Base-by-base conservation (phyloP, 164 flowering plant genomes). In the Vitis labrusca region DNA sequence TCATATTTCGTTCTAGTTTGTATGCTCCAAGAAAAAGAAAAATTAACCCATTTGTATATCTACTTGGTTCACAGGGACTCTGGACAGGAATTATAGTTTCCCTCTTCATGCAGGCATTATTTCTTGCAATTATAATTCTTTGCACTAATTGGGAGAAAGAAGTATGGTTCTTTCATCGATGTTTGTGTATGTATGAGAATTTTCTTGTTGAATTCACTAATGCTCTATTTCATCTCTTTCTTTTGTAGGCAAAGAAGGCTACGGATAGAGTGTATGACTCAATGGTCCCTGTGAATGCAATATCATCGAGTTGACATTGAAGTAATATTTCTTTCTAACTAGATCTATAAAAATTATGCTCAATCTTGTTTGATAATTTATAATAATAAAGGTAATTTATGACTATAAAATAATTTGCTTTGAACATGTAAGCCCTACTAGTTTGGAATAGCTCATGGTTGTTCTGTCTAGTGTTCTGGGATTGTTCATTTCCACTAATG, bases 51-150 rank as follows among this genome's bases (percentile, higher is more conserved):
- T 32, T 32, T 32, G 7, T 32, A 48, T 9, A 50, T 16, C 17
- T 17, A 27, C 29, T 32, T 72, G 32, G 9, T 29, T 4, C 29
- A 16, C 69, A 80, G 83, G 83, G 83, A 10, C 68, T 80, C 15
- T 80, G 80, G 83, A 30, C 66, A 9, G 83, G 83, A 57, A 66
- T 77, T 9, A 57, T 67, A 23, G 64, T 67, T 23, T 81, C 83
- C 9, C 61, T 77, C 1, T 56, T 72, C 32, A 65, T 67, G 4
- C 83, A 80, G 67, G 71, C 67, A 27, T 27, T 65, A 1, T 59
- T 44, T 17, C 76, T 80, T 29, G 4, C 17, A 1, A 61, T 73
- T 8, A 30, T 69, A 9, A 77, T 70, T 14, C 37, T 70, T 17
- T 11, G 59, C 55, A 80, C 75, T 7, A 44, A 72, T 58, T 80